Conservation (phyloP, 2,329 filamentous ascomycete genomes). For the Chalaropsis thielavioides region DNA sequence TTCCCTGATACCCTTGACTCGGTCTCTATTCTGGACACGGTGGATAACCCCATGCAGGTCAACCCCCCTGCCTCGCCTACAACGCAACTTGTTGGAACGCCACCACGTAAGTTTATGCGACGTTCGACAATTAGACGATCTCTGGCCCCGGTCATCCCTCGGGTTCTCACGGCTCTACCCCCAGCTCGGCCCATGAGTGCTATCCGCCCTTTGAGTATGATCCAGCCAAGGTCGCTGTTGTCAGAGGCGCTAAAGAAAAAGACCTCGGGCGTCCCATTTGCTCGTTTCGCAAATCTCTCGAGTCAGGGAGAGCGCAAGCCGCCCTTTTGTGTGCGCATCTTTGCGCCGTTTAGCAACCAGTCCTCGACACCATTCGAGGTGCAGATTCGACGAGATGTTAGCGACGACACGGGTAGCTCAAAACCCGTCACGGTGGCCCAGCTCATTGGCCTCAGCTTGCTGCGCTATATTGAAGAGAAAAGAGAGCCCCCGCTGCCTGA, state of each 20-base stretch:
- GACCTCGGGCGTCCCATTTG: slow-evolving; percentile 56
- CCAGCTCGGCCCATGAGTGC: slow-evolving; percentile 54
- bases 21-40: slow-evolving; percentile 52
- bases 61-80: slow-evolving; percentile 32
- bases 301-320: slow-evolving; percentile 62
- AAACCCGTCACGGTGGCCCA: slow-evolving; percentile 59
- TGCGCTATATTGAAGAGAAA: slow-evolving; percentile 65
- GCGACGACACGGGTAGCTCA: slow-evolving; percentile 48
- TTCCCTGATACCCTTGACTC: slow-evolving; percentile 57
- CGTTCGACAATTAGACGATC: slow-evolving; percentile 51
- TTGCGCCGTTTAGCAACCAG: slow-evolving; percentile 54
- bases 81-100: slow-evolving; percentile 47
- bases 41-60: slow-evolving; percentile 42
- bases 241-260: slow-evolving; percentile 60
- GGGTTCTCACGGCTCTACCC: slow-evolving; percentile 50
- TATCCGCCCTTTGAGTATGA: slow-evolving; percentile 50
- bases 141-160: slow-evolving; percentile 39
- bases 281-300: slow-evolving; percentile 60
- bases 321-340: slow-evolving; percentile 63
- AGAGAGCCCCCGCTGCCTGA: slow-evolving; percentile 49
- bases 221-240: slow-evolving; percentile 55
- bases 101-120: slow-evolving; percentile 44
- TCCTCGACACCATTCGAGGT: slow-evolving; percentile 55
- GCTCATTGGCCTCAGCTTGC: slow-evolving; percentile 66
- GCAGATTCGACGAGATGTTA: slow-evolving; percentile 52